Conservation (phyloP, 805 yeast species). For the Zygoascus biomembranicola region DNA sequence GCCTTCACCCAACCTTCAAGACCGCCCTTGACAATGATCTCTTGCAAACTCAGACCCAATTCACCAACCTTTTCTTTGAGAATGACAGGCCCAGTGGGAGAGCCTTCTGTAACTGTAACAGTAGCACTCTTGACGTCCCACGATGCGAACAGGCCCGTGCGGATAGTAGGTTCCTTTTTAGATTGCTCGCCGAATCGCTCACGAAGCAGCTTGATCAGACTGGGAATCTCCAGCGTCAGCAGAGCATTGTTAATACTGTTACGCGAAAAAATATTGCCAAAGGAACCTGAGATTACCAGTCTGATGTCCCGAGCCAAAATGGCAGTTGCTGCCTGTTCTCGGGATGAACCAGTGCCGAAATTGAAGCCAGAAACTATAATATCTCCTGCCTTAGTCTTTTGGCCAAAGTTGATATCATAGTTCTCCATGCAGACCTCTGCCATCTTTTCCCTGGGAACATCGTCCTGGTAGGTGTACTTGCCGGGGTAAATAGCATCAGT, state of each 20-base stretch:
- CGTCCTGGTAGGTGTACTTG: slow-evolving; percentile 97
- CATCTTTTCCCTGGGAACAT: slow-evolving; percentile 89
- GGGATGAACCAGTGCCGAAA: slow-evolving; percentile 96
- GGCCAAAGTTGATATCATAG: slow-evolving; percentile 82
- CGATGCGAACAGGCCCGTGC: slow-evolving; percentile 87
- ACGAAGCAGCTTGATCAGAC: slow-evolving; percentile 68
- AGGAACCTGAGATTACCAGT: slow-evolving; percentile 92
- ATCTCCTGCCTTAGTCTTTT: slow-evolving; percentile 78
- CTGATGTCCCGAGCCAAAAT: slow-evolving; percentile 89
- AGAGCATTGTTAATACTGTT: slow-evolving; percentile 95
- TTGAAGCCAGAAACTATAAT: slow-evolving; percentile 88
- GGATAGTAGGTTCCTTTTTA: slow-evolving; percentile 72
- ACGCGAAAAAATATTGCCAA: slow-evolving; percentile 93
- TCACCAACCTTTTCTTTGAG: slow-evolving; percentile 89
- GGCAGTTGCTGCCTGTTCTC: slow-evolving; percentile 99
- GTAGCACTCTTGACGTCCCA: slow-evolving; percentile 89
- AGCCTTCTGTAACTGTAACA: slow-evolving; percentile 52
- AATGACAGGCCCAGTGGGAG: slow-evolving; percentile 39
- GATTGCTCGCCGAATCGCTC: slow-evolving; percentile 41
- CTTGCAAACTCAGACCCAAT: slow-evolving; percentile 90
- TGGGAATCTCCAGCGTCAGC: slow-evolving; percentile 88
- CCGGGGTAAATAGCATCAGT: slow-evolving; percentile 99
- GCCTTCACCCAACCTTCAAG: slow-evolving; percentile 96
- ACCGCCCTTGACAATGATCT: slow-evolving; percentile 94
- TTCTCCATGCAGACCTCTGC: slow-evolving; percentile 99